A percentile compares a stretch with the other conserved stretches of the same genome.
These are phyloP conservation scores for Syzygium syzygioides DNA, from an alignment of 441 rosid species.

Conservation along the genomic window DNA sequence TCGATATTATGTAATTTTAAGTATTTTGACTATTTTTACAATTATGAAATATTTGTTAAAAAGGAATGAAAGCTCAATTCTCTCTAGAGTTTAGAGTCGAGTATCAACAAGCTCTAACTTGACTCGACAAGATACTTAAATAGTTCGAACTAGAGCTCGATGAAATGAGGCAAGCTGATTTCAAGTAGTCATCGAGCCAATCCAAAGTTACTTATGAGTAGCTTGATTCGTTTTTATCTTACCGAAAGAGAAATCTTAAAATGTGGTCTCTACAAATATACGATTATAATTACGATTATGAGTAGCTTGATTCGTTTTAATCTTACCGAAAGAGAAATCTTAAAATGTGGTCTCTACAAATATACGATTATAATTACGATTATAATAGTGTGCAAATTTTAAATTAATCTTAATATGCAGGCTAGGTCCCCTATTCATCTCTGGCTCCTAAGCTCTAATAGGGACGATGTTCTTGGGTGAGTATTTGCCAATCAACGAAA, in stretches of 20 bases:
- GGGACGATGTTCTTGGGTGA: neutral
- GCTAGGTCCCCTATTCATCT: neutral
- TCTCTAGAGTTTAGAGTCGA: neutral
- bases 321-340: neutral
- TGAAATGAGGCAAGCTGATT: no score
- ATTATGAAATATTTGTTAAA: neutral
- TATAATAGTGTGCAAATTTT: neutral
- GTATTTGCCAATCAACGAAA: neutral
- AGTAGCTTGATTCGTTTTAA: neutral
- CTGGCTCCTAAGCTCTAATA: neutral
- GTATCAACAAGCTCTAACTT: neutral
- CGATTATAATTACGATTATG: no score
- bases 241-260: neutral
- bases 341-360: neutral
- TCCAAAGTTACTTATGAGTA: neutral
- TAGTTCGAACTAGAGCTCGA: no score
- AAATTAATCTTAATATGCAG: neutral
- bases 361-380: neutral
- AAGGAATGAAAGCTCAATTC: neutral
- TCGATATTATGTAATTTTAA: neutral
- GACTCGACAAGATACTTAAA: no score
- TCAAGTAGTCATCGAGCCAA: no score
- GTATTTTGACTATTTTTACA: neutral
- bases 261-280: neutral
- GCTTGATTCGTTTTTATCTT: neutral